A percentile compares a stretch with the other conserved stretches of the same genome.
Conservation (phyloP, 208 protist species). For the Phytomonas francai region DNA sequence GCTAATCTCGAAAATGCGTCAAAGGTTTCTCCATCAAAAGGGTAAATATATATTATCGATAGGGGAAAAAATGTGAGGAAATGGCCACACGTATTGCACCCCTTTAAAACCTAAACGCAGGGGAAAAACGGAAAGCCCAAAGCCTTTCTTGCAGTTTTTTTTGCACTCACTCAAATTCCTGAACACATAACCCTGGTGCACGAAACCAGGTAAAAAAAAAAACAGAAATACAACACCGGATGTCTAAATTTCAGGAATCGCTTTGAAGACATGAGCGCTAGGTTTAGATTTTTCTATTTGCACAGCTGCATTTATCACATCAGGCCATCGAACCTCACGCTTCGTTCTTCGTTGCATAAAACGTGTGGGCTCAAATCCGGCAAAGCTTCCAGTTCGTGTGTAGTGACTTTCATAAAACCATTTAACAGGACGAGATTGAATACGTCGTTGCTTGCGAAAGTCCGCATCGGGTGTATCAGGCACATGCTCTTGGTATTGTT, state of each 20-base stretch:
- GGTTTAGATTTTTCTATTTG: conserved; percentile 82
- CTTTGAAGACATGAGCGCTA: conserved; percentile 81
- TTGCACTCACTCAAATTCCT: conserved; percentile 2
- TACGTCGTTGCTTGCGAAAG: conserved; percentile 84
- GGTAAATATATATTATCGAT: background rate
- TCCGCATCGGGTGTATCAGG: conserved; percentile 87
- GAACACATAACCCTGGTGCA: background rate
- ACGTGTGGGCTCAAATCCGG: conserved; percentile 81
- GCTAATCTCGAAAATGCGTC: background rate
- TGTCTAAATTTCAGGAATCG: conserved; percentile 78
- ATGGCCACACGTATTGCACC: background rate
- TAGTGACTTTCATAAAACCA: conserved; percentile 94
- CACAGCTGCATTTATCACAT: conserved; percentile 86
- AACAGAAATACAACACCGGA: background rate
- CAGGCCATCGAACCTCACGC: conserved; percentile 86
- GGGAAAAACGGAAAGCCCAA: background rate
- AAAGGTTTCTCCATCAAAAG: background rate
- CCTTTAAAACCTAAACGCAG: background rate
- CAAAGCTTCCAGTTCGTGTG: conserved; percentile 87
- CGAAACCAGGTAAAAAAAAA: background rate
- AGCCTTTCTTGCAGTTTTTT: background rate
- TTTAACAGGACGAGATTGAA: conserved; percentile 88
- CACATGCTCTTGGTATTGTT: conserved; percentile 91
- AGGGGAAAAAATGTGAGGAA: background rate
- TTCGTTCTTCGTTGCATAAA: conserved; percentile 89